Evolutionary conservation across 441 rosid species (phyloP), one percentile per base, ranked within the genome.

Genomic region (Manihot esculenta): DNA sequence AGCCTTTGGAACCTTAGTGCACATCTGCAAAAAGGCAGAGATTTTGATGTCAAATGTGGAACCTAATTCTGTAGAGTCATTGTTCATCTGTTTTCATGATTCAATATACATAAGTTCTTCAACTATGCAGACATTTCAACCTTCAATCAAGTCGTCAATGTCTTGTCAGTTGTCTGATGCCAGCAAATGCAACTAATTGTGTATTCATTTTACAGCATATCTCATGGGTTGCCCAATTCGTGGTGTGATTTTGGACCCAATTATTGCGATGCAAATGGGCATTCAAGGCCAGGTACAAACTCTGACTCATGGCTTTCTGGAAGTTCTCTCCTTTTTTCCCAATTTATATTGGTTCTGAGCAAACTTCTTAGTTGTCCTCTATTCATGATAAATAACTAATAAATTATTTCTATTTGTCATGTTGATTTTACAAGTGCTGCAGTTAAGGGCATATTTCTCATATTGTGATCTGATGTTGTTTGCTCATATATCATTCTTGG

Each of bases 181-280:
- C 27, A 66, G 47, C 68, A 44, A 53, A 38, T 51, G n/a, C 71
- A 35, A 62, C 56, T 77, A 21, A 33, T 59, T 74, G 11, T 55
- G 67, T 45, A 7, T 70, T 54, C 62, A 8, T 54, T 50, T 71
- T 83, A 82, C 82, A 94, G 96, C 99, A 58, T 90, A 94, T 72
- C 95, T 94, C 56, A 82, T 92, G 97, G 97, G 95, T 48, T 94
- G 99, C 83, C 97, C 99, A 24, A 82, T 94, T 82, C 92, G 97
- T 59, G 97, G 97, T 60, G 94, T 92, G 74, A 92, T 94, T 78
- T 80, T 92, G 79, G 97, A 94, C 73, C 99, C 99, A 17, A 77
- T 94, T 48, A 83, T 89, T 55, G 97, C 95, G 12, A 85, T 92
- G 91, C 93, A 87, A 82, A 85, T 90, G 95, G 97, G 97, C 35